Conservation (phyloP, 148 eudicot genomes). For the Polygonum maritimum region DNA sequence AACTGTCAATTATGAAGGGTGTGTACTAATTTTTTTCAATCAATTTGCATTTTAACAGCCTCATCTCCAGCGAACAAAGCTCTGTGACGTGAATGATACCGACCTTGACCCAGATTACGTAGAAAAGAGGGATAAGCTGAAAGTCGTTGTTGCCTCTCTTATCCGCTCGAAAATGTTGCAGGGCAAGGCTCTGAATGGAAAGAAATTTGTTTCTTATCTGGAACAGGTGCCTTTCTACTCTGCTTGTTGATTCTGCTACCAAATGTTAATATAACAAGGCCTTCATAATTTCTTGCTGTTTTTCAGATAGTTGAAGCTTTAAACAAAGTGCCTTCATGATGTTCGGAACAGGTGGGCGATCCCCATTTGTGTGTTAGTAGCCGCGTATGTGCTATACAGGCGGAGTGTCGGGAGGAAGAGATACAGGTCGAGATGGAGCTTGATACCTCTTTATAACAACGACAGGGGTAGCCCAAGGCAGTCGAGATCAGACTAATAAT, state of each 20-base stretch:
- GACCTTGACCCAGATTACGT: conserved; percentile 78
- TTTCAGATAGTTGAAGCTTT: conserved; percentile 88
- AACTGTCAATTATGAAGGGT: background rate
- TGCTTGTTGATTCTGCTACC: background rate
- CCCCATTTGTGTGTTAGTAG: conserved; percentile 43
- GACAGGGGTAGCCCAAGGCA: conserved; percentile 36
- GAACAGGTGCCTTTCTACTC: conserved; percentile 48
- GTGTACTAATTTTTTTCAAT: background rate
- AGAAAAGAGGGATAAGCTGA: conserved; percentile 71
- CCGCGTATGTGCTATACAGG: conserved; percentile 60
- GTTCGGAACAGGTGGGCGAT: conserved; percentile 74
- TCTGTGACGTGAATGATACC: conserved; percentile 84
- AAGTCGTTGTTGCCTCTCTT: conserved; percentile 58
- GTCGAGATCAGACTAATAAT: conserved; percentile 56
- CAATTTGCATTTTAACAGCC: conserved; percentile 49
- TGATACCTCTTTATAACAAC: conserved; percentile 58
- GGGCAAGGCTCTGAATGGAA: conserved; percentile 79
- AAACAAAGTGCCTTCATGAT: conserved; percentile 79
- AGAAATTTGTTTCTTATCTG: conserved; percentile 81
- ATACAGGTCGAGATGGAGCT: conserved; percentile 47
- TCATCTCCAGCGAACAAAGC: conserved; percentile 92
- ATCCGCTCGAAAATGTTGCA: conserved; percentile 81
- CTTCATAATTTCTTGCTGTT: conserved; percentile 12
- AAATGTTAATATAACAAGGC: background rate
- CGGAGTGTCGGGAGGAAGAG: conserved; percentile 72